phyloP scores from a whole-genome alignment of 345 rosid genomes.

The Pugionium dolabratum region DNA sequence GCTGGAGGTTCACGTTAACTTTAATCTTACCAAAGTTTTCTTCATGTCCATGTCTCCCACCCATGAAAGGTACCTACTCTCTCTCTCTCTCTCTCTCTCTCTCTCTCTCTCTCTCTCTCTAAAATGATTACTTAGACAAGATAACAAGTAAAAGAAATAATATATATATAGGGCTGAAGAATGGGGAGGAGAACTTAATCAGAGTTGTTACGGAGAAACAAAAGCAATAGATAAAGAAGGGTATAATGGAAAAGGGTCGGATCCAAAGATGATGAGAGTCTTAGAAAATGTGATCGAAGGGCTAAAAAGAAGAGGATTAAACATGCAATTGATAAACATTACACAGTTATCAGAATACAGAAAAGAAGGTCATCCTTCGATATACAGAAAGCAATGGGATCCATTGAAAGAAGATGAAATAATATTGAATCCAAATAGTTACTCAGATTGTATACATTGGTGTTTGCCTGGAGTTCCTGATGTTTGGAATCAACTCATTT shows the following conservation, averaged over 20 bases:
- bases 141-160: neutral
- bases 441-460: conserved; percentile 92
- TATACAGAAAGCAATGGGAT: conserved; percentile 74
- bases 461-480: conserved; percentile 94
- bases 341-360: conserved; percentile 76
- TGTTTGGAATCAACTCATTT: conserved; percentile 88
- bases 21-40: conserved; percentile 67
- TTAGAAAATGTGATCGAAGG: conserved; percentile 50
- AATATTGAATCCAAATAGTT: conserved; percentile 53
- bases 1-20: conserved; percentile 70
- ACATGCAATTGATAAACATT: conserved; percentile 65
- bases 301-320: conserved; percentile 51
- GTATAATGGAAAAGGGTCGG: conserved; percentile 54
- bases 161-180: conserved; percentile 52
- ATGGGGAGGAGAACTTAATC: conserved; percentile 60
- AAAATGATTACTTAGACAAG: neutral
- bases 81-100: neutral
- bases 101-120: neutral
- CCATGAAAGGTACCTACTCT: conserved; percentile 62
- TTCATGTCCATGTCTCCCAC: conserved; percentile 88
- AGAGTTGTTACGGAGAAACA: conserved; percentile 67
- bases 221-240: conserved; percentile 50
- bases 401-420: conserved; percentile 53
- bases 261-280: conserved; percentile 53
- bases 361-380: conserved; percentile 80